Evolutionary conservation across 441 rosid species (phyloP).

Genomic region (Breynia disticha): DNA sequence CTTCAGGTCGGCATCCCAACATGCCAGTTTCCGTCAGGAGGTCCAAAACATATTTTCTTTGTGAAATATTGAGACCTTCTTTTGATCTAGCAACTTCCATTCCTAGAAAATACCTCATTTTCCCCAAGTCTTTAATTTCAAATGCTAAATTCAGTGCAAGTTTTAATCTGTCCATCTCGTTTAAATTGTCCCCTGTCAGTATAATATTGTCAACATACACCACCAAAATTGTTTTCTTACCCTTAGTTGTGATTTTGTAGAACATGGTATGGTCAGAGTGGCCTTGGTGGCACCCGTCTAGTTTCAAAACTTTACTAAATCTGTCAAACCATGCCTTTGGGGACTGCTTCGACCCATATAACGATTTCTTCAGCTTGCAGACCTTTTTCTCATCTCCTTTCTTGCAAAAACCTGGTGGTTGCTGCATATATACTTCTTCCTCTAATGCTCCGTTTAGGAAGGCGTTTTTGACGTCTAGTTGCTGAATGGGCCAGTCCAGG

Average conservation of each 20-base stretch:
- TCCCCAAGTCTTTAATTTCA: conserved; percentile 1
- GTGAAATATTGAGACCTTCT: not conserved
- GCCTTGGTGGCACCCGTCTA: not conserved
- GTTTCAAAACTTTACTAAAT: not conserved
- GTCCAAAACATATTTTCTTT: not conserved
- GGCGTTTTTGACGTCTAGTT: not conserved
- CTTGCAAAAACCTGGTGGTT: not conserved
- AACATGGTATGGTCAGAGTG: conserved; percentile 6
- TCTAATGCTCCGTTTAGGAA: not conserved
- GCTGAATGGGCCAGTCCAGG: not conserved
- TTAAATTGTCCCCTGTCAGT: not conserved
- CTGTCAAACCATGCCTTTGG: conserved; percentile 4
- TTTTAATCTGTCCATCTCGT: not conserved
- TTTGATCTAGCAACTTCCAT: conserved; percentile 1
- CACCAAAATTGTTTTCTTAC: not conserved
- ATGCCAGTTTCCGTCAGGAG: not conserved
- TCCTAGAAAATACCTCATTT: not conserved
- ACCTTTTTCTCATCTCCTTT: not conserved
- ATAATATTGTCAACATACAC: not conserved
- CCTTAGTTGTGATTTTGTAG: not conserved
- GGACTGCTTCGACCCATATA: conserved; percentile 6
- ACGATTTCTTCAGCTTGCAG: not conserved
- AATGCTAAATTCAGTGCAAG: not conserved
- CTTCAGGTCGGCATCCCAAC: not conserved
- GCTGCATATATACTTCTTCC: not conserved